These are phyloP conservation scores for Talaromyces sp. DNA, from an alignment of 2,329 filamentous ascomycete genomes.

Conservation along the genomic window DNA sequence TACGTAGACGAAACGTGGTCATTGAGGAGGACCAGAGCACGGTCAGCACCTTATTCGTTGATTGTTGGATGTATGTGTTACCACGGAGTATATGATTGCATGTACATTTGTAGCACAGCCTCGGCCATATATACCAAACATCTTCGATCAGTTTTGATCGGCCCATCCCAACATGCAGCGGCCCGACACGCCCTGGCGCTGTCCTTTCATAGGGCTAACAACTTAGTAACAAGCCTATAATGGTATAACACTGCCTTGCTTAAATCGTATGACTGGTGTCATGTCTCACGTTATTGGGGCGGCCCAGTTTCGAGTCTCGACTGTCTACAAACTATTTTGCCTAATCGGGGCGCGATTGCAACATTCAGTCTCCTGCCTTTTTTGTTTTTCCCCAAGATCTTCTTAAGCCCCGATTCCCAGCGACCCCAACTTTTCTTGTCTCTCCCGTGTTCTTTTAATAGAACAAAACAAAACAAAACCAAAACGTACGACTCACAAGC, in stretches of 20 bases:
- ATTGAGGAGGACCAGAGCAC: neutral
- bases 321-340: neutral
- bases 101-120: neutral
- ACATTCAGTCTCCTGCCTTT: no score
- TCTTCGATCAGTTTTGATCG: neutral
- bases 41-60: neutral
- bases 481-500: neutral
- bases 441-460: neutral
- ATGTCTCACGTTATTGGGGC: neutral
- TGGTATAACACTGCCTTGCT: no score
- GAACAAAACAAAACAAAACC: neutral
- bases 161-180: neutral
- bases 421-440: neutral
- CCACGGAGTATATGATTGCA: neutral
- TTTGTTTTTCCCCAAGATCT: no score
- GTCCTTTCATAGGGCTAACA: neutral
- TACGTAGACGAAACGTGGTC: no score
- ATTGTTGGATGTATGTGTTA: neutral
- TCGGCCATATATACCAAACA: neutral
- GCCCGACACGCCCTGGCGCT: neutral
- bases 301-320: neutral
- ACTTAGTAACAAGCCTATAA: no score
- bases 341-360: neutral
- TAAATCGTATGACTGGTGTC: no score
- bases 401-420: neutral